phyloP scores from a whole-genome alignment of 768 basidiomycete species.

The Kwoniella sp. region DNA sequence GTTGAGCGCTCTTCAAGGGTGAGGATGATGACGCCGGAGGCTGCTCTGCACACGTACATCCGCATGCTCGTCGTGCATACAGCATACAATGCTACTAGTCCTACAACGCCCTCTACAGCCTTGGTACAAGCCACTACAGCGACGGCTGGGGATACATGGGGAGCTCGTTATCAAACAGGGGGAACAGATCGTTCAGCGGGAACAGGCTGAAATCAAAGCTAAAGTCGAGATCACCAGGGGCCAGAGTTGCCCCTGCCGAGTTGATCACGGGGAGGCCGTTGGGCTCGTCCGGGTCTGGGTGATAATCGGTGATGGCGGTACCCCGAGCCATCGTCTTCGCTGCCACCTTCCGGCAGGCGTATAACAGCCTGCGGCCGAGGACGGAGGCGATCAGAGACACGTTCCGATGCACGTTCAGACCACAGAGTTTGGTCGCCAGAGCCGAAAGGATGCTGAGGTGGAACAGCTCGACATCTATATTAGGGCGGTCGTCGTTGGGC shows the following conservation, averaged over 20 bases:
- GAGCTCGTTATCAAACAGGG: background rate
- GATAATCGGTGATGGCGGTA: background rate
- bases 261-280: no score
- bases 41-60: no score
- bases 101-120: no score
- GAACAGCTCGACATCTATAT: slow-evolving; percentile 10
- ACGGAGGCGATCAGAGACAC: slow-evolving; percentile 11
- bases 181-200: background rate
- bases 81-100: no score
- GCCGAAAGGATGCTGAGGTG: slow-evolving; percentile 11
- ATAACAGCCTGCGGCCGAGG: slow-evolving; percentile 4
- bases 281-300: background rate
- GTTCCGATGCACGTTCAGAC: slow-evolving; percentile 9
- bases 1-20: no score
- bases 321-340: background rate
- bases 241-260: no score
- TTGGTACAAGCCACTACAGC: no score
- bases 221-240: background rate
- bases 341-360: slow-evolving; percentile 6
- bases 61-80: no score
- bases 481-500: background rate
- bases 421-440: slow-evolving; percentile 2
- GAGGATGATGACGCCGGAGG: no score
- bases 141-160: background rate
- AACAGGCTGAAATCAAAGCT: background rate